Percentiles rank a stretch among this genome's conserved stretches.
phyloP scores from a whole-genome alignment of 1,284 basidiomycete genomes.

The Salmacisia buchloeana region DNA sequence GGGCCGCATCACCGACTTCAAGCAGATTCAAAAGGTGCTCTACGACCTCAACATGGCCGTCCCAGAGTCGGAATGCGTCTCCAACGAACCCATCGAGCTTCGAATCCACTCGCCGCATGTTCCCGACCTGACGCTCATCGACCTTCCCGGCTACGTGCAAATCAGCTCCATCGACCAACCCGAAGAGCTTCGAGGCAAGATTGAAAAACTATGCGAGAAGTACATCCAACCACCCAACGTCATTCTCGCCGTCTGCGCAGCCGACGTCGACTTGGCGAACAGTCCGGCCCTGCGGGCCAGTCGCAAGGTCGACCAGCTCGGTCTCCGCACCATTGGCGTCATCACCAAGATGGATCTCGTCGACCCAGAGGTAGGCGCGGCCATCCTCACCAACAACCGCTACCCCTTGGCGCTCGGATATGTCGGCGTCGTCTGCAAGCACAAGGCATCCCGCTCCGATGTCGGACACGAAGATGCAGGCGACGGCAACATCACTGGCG shows the following conservation, averaged over 20 bases:
- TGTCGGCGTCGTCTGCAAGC: constrained; percentile 80
- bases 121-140: constrained; percentile 93
- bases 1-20: constrained; percentile 81
- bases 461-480: constrained; percentile 32
- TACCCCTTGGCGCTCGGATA: constrained; percentile 98
- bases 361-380: constrained; percentile 71
- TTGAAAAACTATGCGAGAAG: constrained; percentile 79
- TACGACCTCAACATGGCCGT: constrained; percentile 94
- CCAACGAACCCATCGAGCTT: constrained; percentile 90
- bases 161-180: constrained; percentile 91
- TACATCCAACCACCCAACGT: constrained; percentile 98
- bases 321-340: constrained; percentile 90
- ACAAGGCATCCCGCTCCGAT: constrained; percentile 29
- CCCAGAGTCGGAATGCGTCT: constrained; percentile 78
- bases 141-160: constrained; percentile 95
- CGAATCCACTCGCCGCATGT: constrained; percentile 92
- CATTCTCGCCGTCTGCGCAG: constrained; percentile 93
- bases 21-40: constrained; percentile 81
- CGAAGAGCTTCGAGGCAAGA: constrained; percentile 87
- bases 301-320: constrained; percentile 86
- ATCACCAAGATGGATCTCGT: constrained; percentile 99
- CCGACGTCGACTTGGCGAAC: constrained; percentile 97
- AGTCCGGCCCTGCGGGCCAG: constrained; percentile 90
- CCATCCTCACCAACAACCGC: constrained; percentile 78
- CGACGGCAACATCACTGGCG: constrained; percentile 48